These are phyloP conservation scores for Heliosperma pusillum DNA, from an alignment of 148 eudicot species.

Conservation along the genomic window DNA sequence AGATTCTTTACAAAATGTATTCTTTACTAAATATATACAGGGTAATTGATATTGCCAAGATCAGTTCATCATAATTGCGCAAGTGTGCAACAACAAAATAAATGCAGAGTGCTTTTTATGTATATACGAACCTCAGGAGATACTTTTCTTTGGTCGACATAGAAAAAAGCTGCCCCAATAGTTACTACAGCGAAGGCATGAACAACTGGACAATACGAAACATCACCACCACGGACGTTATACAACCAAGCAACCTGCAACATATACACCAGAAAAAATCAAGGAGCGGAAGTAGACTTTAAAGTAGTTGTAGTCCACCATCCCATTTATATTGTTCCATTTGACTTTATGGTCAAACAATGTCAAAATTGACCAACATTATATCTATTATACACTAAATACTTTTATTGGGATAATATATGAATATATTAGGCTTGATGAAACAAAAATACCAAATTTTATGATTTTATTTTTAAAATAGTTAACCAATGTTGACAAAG, in stretches of 20 bases:
- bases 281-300: slow-evolving; percentile 4
- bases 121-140: slow-evolving; percentile 73
- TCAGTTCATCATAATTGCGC: neutral
- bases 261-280: slow-evolving; percentile 15
- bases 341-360: neutral
- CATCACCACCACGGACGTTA: slow-evolving; percentile 89
- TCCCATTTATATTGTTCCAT: neutral
- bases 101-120: neutral
- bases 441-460: neutral
- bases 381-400: neutral
- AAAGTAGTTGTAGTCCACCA: neutral
- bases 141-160: slow-evolving; percentile 74
- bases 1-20: neutral
- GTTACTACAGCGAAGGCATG: slow-evolving; percentile 93
- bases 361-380: neutral
- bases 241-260: slow-evolving; percentile 93
- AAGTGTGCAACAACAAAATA: neutral
- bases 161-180: slow-evolving; percentile 60
- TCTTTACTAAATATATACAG: neutral
- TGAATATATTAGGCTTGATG: neutral
- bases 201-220: slow-evolving; percentile 84
- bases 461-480: neutral
- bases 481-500: neutral
- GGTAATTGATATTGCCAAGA: neutral
- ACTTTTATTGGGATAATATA: neutral